Percentiles rank a stretch among this genome's conserved stretches.
These are phyloP conservation scores for Opeltia flavorubescens DNA, from an alignment of 495 filamentous ascomycete species.

Conservation along the genomic window DNA sequence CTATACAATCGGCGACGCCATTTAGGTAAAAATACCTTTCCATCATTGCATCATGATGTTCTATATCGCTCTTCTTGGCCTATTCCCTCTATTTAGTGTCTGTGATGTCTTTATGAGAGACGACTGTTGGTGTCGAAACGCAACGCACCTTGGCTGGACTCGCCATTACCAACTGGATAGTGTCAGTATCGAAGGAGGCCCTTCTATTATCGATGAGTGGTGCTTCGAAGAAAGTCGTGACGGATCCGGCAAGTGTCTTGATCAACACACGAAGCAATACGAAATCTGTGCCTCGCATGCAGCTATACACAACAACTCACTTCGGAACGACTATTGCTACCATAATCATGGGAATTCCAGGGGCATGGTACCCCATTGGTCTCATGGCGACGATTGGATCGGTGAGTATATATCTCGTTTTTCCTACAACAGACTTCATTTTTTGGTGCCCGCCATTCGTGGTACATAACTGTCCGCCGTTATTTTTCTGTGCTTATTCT, in stretches of 20 bases:
- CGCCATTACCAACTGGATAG: not conserved
- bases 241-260: not conserved
- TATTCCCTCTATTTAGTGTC: not conserved
- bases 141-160: not conserved
- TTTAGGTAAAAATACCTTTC: too few relatives aligned
- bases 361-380: not conserved
- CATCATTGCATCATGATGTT: not conserved
- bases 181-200: not conserved
- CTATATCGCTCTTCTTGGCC: not conserved
- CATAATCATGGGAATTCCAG: not conserved
- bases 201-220: not conserved
- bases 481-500: too few relatives aligned
- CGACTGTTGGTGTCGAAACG: slow-evolving; percentile 1
- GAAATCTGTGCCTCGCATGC: not conserved
- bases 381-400: not conserved
- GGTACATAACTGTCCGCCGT: too few relatives aligned
- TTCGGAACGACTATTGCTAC: slow-evolving; percentile 3
- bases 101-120: not conserved
- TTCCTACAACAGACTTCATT: too few relatives aligned
- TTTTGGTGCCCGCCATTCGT: too few relatives aligned
- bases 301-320: not conserved
- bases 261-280: not conserved
- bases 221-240: not conserved
- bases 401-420: not conserved
- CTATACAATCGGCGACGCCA: too few relatives aligned